Conservation (phyloP, 306 rosid genomes). For the Vigna angularis region DNA sequence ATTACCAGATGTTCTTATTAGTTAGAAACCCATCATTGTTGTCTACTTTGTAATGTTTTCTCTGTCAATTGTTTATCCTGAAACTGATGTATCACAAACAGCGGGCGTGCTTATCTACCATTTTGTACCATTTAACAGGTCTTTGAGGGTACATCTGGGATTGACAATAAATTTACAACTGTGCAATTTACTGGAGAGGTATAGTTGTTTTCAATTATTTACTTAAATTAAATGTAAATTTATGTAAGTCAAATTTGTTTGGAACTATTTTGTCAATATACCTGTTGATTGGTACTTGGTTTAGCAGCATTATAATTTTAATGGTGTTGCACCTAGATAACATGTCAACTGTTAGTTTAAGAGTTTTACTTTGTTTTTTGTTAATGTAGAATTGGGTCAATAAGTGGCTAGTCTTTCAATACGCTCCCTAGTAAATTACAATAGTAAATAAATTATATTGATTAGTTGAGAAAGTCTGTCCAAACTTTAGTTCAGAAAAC, state of each 20-base stretch:
- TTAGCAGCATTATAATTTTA: not conserved
- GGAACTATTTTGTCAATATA: conserved; percentile 10
- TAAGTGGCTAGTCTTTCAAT: conserved; percentile 18
- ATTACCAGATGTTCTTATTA: not conserved
- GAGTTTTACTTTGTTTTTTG: conserved; percentile 3
- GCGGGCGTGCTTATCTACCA: not conserved
- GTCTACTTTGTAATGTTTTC: conserved; percentile 9
- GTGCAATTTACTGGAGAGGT: conserved; percentile 99
- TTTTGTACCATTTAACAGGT: conserved; percentile 60
- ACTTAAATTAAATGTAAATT: not conserved
- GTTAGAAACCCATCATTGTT: conserved; percentile 2
- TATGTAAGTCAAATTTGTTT: not conserved
- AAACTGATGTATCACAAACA: not conserved
- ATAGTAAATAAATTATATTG: not conserved
- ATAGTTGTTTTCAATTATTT: conserved; percentile 28
- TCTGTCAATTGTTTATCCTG: conserved; percentile 23
- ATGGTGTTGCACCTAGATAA: conserved; percentile 17
- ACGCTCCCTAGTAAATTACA: conserved; percentile 20
- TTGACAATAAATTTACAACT: conserved; percentile 95
- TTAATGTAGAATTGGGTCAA: conserved; percentile 21
- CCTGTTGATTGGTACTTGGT: conserved; percentile 23
- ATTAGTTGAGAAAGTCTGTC: not conserved
- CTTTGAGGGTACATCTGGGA: conserved; percentile 98
- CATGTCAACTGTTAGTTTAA: conserved; percentile 18
- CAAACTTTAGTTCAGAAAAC: conserved; percentile 16